Evolutionary conservation across 768 basidiomycete genomes (phyloP), one percentile per base, ranked within the genome.

Genomic region (Lanmaoa pseudosensibilis): DNA sequence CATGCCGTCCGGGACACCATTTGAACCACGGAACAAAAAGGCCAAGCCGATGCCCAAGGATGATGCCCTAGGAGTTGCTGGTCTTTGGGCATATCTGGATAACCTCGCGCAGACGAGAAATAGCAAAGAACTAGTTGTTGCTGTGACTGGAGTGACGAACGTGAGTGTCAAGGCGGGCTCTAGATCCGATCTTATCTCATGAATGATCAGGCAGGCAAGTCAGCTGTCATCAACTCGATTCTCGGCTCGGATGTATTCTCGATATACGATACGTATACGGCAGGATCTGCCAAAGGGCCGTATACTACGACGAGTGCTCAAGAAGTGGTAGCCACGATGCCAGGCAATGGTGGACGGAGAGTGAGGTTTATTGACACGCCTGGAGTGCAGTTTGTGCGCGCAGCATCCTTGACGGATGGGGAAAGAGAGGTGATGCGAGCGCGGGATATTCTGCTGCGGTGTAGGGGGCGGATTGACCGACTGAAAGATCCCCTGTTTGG

Each of bases 311-410:
- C 87, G 23, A 76, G 78, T 15, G 78, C 88, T 5, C 86, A 87
- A 61, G 85, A 87, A 61, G 78, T 89, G 23, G 71, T 76, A 3
- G 61, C 82, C 3, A 80, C 80, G 49, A 68, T 75, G 11, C 77
- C 75, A 11, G 80, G 78, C 23, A 77, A 75, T 21, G 59, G 46
- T 12, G 45, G 34, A n/a, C 50, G 46, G 58, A 73, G 74, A 50
- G 76, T 94, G 60, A 81, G 81, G 34, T 64, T 95, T 54, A 84
- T 94, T 63, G 94, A 97, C 70, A 96, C 92, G 0, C 94, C 94
- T 33, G 94, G 94, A n/a, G 73, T 94, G 46, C 58, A 61, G 19
- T 62, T 78, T 82, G 49, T 86, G 84, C 79, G 69, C 72, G 37
- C 54, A 32, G 69, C 50, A 48, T 54, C 49, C 50, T 6, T 79